Base-by-base conservation (phyloP, 2,329 filamentous ascomycete species). In the Paraphoma chrysanthemicola region DNA sequence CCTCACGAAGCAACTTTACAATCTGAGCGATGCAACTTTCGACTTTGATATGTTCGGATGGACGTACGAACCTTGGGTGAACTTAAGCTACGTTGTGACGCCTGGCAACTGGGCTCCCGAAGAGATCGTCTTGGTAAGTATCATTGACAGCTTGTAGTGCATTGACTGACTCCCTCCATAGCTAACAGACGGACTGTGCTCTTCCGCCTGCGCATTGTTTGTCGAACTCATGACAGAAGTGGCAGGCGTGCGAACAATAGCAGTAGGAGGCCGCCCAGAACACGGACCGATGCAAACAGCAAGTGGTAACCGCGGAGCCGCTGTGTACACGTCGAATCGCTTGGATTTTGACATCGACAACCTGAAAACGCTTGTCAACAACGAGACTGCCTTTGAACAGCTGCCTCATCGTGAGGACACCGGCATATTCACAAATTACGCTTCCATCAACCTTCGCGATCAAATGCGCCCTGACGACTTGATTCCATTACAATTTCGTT, bases 161-260 rank as follows among this genome's bases (percentile, higher is more conserved):
- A 30, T 38, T 30, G 39, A 42, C 16, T 39, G 36, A 46, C 47
- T 16, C 30, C 18, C 14, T 16, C 11, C 52, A n/a, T 36, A 57
- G 51, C 64, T 86, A 23, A 81, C 80, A 12, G 83, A 87, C 59
- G 85, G 85, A 18, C 69, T 72, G 38, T 88, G 86, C 65, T 79
- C 77, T 28, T 86, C 84, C 1, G 83, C 85, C 3, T 88, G 86
- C 66, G 79, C 83, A n/a, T 66, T 85, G 18, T 83, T 87, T 61
- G 73, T 77, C 16, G 80, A 85, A 42, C 12, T 51, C 9, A 79
- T 87, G 75, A 77, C 78, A 6, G 33, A 42, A 5, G 74, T 78
- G 53, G 78, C 76, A 44, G 80, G 81, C 11, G 81, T 88, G 1
- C 81, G 81, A 55, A 83, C 82, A 9, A 77, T 88, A 39, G 77